These are phyloP conservation scores for Pistacia atlantica DNA, from an alignment of 345 rosid species.

Conservation along the genomic window DNA sequence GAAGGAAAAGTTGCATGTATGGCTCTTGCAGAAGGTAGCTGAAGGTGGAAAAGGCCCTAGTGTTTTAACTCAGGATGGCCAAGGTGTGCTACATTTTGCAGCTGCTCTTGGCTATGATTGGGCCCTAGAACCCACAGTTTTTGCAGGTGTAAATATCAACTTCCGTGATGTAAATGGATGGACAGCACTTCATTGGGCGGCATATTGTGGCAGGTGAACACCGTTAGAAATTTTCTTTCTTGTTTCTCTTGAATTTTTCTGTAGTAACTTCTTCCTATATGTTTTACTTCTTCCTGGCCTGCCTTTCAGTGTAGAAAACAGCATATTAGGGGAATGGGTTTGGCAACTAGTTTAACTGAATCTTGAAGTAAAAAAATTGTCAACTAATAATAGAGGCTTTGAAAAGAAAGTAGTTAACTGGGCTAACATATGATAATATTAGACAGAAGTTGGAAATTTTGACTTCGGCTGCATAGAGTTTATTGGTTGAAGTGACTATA, in stretches of 20 bases:
- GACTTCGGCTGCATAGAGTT: no score
- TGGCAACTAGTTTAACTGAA: no score
- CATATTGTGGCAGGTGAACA: slow-evolving; percentile 82
- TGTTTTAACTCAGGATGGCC: slow-evolving; percentile 82
- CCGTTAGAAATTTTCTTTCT: slow-evolving; percentile 15
- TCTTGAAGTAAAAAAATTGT: no score
- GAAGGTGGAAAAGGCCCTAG: slow-evolving; percentile 93
- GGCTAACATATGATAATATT: no score
- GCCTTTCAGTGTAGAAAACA: background rate
- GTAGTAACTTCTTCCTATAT: background rate
- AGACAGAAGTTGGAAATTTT: no score
- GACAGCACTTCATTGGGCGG: slow-evolving; percentile 99
- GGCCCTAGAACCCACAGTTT: slow-evolving; percentile 81
- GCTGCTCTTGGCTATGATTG: slow-evolving; percentile 96
- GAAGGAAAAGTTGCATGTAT: slow-evolving; percentile 71
- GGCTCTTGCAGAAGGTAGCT: slow-evolving; percentile 85
- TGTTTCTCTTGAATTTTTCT: background rate
- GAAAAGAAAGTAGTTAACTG: no score
- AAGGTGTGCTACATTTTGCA: slow-evolving; percentile 91
- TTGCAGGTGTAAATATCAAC: slow-evolving; percentile 84
- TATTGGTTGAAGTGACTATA: no score
- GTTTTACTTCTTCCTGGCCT: slow-evolving; percentile 4
- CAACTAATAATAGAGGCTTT: no score
- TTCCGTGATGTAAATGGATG: slow-evolving; percentile 93
- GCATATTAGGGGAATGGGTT: background rate